phyloP scores from a whole-genome alignment of 345 rosid species.

The Aegle marmelos region DNA sequence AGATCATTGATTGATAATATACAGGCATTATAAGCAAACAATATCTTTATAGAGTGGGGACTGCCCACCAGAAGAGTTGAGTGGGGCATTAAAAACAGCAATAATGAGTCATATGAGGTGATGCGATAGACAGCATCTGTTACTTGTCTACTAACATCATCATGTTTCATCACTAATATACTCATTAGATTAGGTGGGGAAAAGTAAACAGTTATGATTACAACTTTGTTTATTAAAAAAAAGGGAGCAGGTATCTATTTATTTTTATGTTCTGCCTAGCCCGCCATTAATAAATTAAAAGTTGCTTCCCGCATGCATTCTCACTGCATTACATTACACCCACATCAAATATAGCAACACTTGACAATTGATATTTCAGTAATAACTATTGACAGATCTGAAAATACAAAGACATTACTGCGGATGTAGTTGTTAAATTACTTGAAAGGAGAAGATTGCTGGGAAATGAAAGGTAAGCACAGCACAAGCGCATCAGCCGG shows the following conservation, averaged over 20 bases:
- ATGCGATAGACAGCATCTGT: conserved; percentile 13
- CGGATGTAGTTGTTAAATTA: neutral
- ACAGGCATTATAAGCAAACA: conserved; percentile 18
- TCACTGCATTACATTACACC: neutral
- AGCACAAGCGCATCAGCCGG: neutral
- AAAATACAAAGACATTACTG: neutral
- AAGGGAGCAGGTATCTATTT: neutral
- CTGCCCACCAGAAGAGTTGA: conserved; percentile 33
- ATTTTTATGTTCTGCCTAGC: conserved; percentile 1
- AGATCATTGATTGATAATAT: neutral
- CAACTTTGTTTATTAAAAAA: conserved; percentile 3
- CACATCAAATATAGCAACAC: neutral
- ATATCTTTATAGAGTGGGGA: conserved; percentile 30
- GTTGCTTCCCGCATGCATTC: conserved; percentile 6
- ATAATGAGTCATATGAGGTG: conserved; percentile 30
- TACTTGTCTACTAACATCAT: conserved; percentile 16
- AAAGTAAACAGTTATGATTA: conserved; percentile 36
- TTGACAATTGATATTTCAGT: neutral
- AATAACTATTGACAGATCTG: neutral
- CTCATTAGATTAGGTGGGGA: conserved; percentile 39
- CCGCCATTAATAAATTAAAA: neutral
- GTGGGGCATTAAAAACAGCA: conserved; percentile 34
- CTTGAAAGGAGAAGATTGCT: neutral
- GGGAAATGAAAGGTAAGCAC: neutral
- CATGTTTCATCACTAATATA: neutral